Conservation (phyloP, 139 green algal species). For the Coelastrella sp. region DNA sequence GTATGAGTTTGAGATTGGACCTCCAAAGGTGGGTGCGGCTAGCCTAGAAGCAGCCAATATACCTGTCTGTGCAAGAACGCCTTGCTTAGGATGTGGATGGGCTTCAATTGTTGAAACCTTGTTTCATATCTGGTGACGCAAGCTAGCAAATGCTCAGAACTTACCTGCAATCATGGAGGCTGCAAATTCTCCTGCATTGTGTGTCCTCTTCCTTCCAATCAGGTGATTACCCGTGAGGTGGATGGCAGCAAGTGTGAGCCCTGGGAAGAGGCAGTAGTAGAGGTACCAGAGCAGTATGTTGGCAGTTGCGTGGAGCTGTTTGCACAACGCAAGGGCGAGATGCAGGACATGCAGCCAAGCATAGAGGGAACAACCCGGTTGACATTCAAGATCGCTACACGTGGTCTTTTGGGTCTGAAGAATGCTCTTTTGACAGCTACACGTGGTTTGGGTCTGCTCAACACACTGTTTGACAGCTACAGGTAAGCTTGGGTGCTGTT, state of each 20-base stretch:
- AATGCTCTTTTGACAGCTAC: conserved; percentile 98
- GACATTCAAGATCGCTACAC: conserved; percentile 91
- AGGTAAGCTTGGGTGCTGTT: no score
- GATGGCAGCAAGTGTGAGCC: conserved; percentile 89
- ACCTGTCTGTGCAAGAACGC: no score
- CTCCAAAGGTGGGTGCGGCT: conserved; percentile 74
- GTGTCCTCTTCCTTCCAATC: not conserved
- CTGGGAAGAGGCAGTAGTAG: conserved; percentile 92
- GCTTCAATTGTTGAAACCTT: no score
- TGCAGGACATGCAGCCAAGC: conserved; percentile 89
- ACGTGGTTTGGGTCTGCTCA: conserved; percentile 94
- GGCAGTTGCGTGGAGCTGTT: conserved; percentile 91
- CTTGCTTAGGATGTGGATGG: no score
- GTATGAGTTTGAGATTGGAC: conserved; percentile 93
- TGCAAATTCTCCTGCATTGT: not conserved
- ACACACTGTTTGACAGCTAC: conserved; percentile 93
- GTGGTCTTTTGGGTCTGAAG: conserved; percentile 92
- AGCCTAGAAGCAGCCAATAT: no score
- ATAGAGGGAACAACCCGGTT: conserved; percentile 62
- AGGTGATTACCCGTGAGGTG: conserved; percentile 91
- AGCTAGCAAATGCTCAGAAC: no score
- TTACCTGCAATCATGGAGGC: no score
- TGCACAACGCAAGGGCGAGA: conserved; percentile 91
- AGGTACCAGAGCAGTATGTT: conserved; percentile 75
- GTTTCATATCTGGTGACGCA: no score